A percentile compares a stretch with the other conserved stretches of the same genome.
Evolutionary conservation across 2,329 filamentous ascomycete species (phyloP).

Genomic region (Didymella keratinophila): DNA sequence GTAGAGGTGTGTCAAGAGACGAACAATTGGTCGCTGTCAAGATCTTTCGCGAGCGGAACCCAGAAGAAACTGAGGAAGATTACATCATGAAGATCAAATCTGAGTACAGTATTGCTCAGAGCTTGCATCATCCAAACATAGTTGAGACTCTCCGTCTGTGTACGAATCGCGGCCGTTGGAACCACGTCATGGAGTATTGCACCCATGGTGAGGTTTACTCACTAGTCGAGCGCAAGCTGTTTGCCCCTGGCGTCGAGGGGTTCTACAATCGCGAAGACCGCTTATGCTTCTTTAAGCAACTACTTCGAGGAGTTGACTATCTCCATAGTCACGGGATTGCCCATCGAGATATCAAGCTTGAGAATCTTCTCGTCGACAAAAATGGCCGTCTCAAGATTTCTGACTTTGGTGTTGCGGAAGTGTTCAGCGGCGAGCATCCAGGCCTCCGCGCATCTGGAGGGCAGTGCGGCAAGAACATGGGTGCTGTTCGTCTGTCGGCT

Average conservation of each 20-base stretch:
- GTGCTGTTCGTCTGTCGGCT: conserved; percentile 72
- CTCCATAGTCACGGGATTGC: conserved; percentile 85
- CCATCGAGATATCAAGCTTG: conserved; percentile 89
- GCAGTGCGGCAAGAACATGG: conserved; percentile 77
- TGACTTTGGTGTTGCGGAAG: conserved; percentile 88
- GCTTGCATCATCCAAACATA: conserved; percentile 85
- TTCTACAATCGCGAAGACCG: conserved; percentile 72
- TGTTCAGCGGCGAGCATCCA: conserved; percentile 83
- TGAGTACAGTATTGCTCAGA: conserved; percentile 87
- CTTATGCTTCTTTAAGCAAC: conserved; percentile 87
- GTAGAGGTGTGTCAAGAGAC: conserved; percentile 64
- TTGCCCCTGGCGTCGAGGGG: conserved; percentile 60
- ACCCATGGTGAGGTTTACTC: conserved; percentile 80
- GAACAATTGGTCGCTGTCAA: conserved; percentile 86
- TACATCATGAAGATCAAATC: conserved; percentile 92
- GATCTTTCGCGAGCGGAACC: conserved; percentile 79
- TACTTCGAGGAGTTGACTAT: conserved; percentile 82
- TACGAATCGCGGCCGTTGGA: conserved; percentile 76
- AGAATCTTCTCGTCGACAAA: conserved; percentile 81
- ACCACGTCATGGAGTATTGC: conserved; percentile 94
- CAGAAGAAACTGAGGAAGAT: conserved; percentile 73
- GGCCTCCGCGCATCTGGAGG: conserved; percentile 76
- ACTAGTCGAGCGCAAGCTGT: conserved; percentile 68
- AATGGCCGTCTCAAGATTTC: conserved; percentile 88
- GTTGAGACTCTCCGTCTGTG: conserved; percentile 82